Evolutionary conservation across 208 protist species (phyloP).

Genomic region (Crithidia brevicula): DNA sequence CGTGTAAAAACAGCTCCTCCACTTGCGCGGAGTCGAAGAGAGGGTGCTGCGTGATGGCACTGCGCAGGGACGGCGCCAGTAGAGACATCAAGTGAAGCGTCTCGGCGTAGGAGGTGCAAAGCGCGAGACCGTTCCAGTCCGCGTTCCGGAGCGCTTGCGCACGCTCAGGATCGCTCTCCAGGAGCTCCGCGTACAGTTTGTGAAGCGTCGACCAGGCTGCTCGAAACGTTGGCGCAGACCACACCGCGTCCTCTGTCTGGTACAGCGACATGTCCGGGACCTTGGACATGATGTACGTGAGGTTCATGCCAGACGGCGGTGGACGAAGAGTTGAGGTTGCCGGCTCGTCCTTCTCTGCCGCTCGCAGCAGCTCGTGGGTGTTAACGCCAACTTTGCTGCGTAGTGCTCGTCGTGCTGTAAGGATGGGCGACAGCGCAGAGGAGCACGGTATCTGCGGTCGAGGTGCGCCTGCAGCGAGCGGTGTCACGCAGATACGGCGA

Average conservation of each 20-base stretch:
- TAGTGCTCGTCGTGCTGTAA: neutral
- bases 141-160: slow-evolving; percentile 42
- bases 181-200: slow-evolving; percentile 20
- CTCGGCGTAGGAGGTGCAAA: slow-evolving; percentile 68
- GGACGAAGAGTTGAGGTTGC: slow-evolving; percentile 24
- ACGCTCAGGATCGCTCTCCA: slow-evolving; percentile 32
- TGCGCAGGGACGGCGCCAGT: slow-evolving; percentile 54
- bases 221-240: slow-evolving; percentile 50
- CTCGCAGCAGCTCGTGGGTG: slow-evolving; percentile 15
- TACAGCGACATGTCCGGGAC: slow-evolving; percentile 38
- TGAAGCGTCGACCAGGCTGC: slow-evolving; percentile 64
- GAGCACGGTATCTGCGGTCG: too few species aligned
- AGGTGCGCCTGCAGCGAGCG: too few species aligned
- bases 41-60: slow-evolving; percentile 39
- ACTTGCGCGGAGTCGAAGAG: slow-evolving; percentile 52
- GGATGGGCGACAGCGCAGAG: neutral
- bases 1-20: slow-evolving; percentile 82
- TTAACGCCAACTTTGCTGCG: slow-evolving; percentile 21
- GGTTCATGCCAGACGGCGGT: slow-evolving; percentile 32
- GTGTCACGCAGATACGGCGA: too few species aligned
- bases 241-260: slow-evolving; percentile 55
- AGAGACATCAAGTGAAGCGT: slow-evolving; percentile 69
- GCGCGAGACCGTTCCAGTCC: slow-evolving; percentile 66
- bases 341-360: slow-evolving; percentile 28
- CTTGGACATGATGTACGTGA: slow-evolving; percentile 33